Evolutionary conservation across 106 monocot genomes (phyloP).

Genomic region (Chionographis japonica): DNA sequence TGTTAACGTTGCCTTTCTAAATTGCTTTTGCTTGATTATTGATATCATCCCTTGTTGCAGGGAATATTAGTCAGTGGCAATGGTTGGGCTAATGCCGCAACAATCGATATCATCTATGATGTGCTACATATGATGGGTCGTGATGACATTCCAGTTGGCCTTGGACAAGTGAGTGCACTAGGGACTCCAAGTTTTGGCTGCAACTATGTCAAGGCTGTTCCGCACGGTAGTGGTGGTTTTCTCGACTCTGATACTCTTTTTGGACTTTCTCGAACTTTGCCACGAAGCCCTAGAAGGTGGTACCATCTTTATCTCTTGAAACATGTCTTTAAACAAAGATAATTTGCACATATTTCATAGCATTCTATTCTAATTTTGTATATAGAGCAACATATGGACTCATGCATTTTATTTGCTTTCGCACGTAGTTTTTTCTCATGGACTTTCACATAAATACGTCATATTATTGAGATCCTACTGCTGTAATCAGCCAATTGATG

Average conservation of each 20-base stretch:
- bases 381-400: no score
- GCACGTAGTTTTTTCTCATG: no score
- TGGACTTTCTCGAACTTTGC: conserved; percentile 68
- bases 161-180: conserved; percentile 51
- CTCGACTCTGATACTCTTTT: conserved; percentile 89
- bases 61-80: conserved; percentile 73
- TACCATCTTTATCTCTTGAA: neutral
- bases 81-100: conserved; percentile 91
- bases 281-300: conserved; percentile 86
- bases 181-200: conserved; percentile 54
- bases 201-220: conserved; percentile 59
- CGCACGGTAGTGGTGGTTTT: conserved; percentile 75
- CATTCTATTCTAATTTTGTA: no score
- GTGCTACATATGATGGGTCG: conserved; percentile 96
- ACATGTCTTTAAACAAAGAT: no score
- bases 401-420: no score
- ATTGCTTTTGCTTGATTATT: neutral
- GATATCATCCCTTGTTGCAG: conserved; percentile 21
- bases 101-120: conserved; percentile 83
- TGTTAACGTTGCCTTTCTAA: no score
- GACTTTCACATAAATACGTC: no score
- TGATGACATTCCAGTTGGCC: conserved; percentile 86
- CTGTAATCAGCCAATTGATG: no score
- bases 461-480: no score
- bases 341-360: no score